These are phyloP conservation scores for Hibiscus mutabilis DNA, from an alignment of 345 rosid species.

Conservation along the genomic window DNA sequence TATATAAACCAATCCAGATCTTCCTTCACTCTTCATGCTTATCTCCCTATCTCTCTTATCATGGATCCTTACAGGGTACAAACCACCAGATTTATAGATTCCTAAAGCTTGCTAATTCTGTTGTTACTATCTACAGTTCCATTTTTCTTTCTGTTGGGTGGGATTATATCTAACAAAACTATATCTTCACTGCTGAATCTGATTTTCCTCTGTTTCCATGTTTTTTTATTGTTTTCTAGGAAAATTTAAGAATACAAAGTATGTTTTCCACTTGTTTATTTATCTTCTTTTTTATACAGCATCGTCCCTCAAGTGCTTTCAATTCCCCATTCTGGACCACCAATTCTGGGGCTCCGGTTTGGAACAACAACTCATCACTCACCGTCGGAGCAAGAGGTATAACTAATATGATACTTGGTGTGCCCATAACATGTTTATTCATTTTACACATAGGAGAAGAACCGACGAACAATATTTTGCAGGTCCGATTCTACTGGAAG, in stretches of 20 bases:
- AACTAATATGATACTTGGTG: background rate
- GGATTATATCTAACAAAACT: background rate
- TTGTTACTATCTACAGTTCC: background rate
- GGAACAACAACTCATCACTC: conserved; percentile 56
- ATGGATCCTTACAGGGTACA: conserved; percentile 12
- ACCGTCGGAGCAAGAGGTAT: conserved; percentile 63
- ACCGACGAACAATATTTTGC: background rate
- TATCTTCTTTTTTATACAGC: conserved; percentile 23
- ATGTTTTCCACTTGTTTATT: background rate
- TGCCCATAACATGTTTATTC: background rate
- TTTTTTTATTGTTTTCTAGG: background rate
- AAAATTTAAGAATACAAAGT: background rate
- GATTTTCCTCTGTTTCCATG: background rate
- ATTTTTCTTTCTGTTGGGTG: background rate
- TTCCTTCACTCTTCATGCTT: background rate
- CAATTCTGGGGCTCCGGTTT: conserved; percentile 64
- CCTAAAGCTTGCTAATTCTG: no score
- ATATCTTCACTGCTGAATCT: background rate
- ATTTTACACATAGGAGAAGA: background rate
- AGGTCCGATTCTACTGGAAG: conserved; percentile 97
- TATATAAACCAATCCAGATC: no score
- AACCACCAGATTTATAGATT: no score
- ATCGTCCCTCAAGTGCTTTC: conserved; percentile 50
- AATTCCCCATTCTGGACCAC: conserved; percentile 50
- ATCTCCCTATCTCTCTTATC: background rate